A percentile compares a stretch with the other conserved stretches of the same genome.
Conservation (phyloP, 768 basidiomycete genomes). For the Phylloporus scabripes region DNA sequence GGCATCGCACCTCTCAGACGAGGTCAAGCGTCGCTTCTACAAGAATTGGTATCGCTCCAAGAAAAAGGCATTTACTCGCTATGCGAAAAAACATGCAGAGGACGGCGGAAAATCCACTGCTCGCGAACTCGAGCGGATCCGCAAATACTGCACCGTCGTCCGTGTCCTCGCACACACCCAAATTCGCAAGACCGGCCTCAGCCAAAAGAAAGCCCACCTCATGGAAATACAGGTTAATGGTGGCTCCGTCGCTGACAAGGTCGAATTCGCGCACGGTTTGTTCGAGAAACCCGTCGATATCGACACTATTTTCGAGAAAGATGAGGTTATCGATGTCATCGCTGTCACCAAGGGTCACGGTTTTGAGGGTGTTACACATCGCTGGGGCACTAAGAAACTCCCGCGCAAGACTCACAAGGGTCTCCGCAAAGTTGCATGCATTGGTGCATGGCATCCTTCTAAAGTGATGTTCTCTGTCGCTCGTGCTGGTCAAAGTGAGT, state of each 20-base stretch:
- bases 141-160: constrained; percentile 99
- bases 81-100: constrained; percentile 98
- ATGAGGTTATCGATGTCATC: constrained; percentile 94
- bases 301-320: constrained; percentile 84
- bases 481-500: constrained; percentile 98
- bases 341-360: constrained; percentile 99
- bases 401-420: constrained; percentile 99
- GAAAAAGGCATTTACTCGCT: constrained; percentile 99
- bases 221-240: constrained; percentile 99
- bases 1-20: constrained; percentile 97
- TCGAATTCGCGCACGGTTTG: constrained; percentile 86
- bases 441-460: constrained; percentile 96
- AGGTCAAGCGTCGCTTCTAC: constrained; percentile 99
- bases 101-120: constrained; percentile 86
- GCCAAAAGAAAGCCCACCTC: constrained; percentile 98
- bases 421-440: constrained; percentile 99
- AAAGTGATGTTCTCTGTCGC: constrained; percentile 99
- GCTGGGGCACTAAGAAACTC: constrained; percentile 99
- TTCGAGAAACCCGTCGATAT: constrained; percentile 97
- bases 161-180: constrained; percentile 99
- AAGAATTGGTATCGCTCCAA: constrained; percentile 99
- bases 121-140: constrained; percentile 97
- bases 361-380: constrained; percentile 98
- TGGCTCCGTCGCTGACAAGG: constrained; percentile 93
- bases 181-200: constrained; percentile 94